Base-by-base conservation (phyloP, 805 yeast genomes). In the Candida hungchunana region DNA sequence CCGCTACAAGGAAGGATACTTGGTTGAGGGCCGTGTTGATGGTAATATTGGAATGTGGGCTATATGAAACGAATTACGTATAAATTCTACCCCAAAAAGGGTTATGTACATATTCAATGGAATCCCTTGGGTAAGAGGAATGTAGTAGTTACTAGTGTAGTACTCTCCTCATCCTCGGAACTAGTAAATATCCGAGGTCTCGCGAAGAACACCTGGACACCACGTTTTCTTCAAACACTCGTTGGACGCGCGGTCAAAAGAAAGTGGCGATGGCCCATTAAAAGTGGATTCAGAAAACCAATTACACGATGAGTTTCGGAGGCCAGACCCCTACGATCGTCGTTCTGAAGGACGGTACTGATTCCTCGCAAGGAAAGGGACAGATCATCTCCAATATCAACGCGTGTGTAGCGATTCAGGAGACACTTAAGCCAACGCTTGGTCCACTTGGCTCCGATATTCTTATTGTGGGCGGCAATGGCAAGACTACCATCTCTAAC, bases 401-500 rank as follows among this genome's bases (percentile, higher is more conserved):
- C 67, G 97, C 98, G 4, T 93, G 98, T 64, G 62, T 90, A 44
- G 97, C 98, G 20, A 86, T 93, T 46, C 97, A 93, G 67, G 98
- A 93, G 50, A 87, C 97, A 20, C 71, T 93, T 54, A 82, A 83
- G 51, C 88, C 97, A 34, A 93, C 99, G 0, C 71, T 93, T 47
- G 99, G 99, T 5, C 99, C 99, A 31, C 73, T 93, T 51, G 99
- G 99, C 18, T 85, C 96, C 22, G 99, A 93, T 63, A 89, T 90
- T 46, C 69, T 93, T 57, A 79, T 93, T 53, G 97, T 90, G 26
- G 78, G 80, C 29, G 73, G 81, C 13, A 77, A 75, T 53, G 95
- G 95, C 37, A 80, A 76, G 51, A 86, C 97, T 31, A 93, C 97
- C 16, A 89, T 93, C 48, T 90, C 99, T 28, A 93, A 93, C 61